phyloP scores from a whole-genome alignment of 768 basidiomycete genomes.

The Pleurotus tuber-regium region DNA sequence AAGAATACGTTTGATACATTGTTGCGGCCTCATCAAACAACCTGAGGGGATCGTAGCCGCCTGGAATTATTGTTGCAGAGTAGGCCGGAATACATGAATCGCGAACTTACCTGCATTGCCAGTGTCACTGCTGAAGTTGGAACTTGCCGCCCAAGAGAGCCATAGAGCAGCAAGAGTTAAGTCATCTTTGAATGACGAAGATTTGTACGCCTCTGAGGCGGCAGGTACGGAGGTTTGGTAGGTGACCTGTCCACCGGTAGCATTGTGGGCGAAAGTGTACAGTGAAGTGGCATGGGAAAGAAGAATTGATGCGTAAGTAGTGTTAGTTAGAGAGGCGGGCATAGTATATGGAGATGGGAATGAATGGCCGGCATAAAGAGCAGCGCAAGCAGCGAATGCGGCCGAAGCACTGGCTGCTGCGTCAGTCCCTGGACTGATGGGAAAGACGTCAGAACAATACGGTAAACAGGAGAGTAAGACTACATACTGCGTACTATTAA shows the following conservation, averaged over 20 bases:
- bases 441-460: neutral
- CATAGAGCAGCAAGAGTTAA: slow-evolving; percentile 74
- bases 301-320: slow-evolving; percentile 68
- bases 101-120: no score
- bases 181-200: slow-evolving; percentile 72
- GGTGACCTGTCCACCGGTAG: slow-evolving; percentile 52
- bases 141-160: slow-evolving; percentile 62
- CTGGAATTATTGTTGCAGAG: neutral
- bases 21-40: slow-evolving; percentile 23
- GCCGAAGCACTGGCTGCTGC: slow-evolving; percentile 81
- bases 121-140: neutral
- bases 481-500: slow-evolving; percentile 58
- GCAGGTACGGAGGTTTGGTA: slow-evolving; percentile 74
- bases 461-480: neutral
- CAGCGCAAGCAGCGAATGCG: slow-evolving; percentile 85
- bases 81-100: no score
- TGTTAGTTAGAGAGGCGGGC: slow-evolving; percentile 68
- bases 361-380: slow-evolving; percentile 65
- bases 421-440: slow-evolving; percentile 75
- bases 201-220: slow-evolving; percentile 62
- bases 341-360: slow-evolving; percentile 50
- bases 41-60: neutral
- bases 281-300: slow-evolving; percentile 72
- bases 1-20: slow-evolving; percentile 38
- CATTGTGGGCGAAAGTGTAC: slow-evolving; percentile 73